A percentile compares a stretch with the other conserved stretches of the same genome.
These are phyloP conservation scores for Saccharomycopsis vini DNA, from an alignment of 805 yeast genomes.

Conservation along the genomic window DNA sequence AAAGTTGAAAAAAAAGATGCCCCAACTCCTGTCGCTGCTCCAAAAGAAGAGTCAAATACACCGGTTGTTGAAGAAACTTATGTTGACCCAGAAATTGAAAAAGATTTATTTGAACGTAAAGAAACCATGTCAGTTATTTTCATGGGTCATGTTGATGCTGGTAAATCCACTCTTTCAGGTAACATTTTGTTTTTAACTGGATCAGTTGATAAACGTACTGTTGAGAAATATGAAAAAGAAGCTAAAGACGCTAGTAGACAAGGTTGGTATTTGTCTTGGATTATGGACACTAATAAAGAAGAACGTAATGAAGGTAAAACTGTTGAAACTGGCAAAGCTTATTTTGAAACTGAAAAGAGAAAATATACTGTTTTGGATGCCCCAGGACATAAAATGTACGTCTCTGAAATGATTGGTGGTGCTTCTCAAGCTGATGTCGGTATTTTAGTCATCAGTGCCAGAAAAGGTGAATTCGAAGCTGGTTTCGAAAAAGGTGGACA, in stretches of 20 bases:
- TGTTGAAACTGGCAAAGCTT: slow-evolving; percentile 96
- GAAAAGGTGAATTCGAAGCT: slow-evolving; percentile 99
- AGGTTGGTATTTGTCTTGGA: slow-evolving; percentile 99
- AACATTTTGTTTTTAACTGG: slow-evolving; percentile 88
- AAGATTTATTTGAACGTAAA: slow-evolving; percentile 93
- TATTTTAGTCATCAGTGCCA: slow-evolving; percentile 90
- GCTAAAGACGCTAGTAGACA: slow-evolving; percentile 99
- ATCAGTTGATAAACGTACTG: slow-evolving; percentile 96
- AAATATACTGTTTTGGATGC: slow-evolving; percentile 98
- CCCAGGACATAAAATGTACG: slow-evolving; percentile 99
- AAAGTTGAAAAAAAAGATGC: slow-evolving; percentile 19
- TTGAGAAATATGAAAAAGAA: slow-evolving; percentile 95
- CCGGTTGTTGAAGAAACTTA: slow-evolving; percentile 44
- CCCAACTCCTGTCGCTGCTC: slow-evolving; percentile 16
- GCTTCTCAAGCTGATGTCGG: slow-evolving; percentile 99
- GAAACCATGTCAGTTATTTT: slow-evolving; percentile 94
- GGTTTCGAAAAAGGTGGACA: slow-evolving; percentile 99
- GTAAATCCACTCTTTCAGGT: slow-evolving; percentile 99
- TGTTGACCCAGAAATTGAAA: slow-evolving; percentile 79
- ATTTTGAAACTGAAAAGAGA: slow-evolving; percentile 95
- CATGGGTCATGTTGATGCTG: slow-evolving; percentile 99
- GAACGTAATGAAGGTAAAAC: slow-evolving; percentile 99
- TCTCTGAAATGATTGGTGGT: slow-evolving; percentile 99
- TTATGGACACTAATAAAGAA: slow-evolving; percentile 98
- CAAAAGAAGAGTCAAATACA: background rate